phyloP scores from a whole-genome alignment of 1,284 basidiomycete genomes.

The Leccinum pachyderme region DNA sequence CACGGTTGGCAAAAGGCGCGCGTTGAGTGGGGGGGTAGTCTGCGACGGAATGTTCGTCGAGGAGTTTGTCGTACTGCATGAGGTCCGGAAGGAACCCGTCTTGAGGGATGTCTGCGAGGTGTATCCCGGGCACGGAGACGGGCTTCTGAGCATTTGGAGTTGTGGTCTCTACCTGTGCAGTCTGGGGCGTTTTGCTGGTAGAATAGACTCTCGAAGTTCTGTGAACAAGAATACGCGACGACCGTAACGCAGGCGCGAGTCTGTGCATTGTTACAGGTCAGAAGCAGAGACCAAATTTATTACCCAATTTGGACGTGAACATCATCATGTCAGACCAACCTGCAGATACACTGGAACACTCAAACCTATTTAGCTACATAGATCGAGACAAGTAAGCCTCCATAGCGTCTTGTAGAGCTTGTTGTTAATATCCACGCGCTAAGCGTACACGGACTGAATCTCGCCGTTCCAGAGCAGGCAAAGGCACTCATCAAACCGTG shows the following conservation, averaged over 20 bases:
- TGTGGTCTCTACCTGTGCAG: constrained; percentile 6
- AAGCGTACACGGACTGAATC: constrained; percentile 78
- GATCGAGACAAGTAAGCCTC: constrained; percentile 65
- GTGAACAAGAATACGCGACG: neutral
- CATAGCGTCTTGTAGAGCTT: neutral
- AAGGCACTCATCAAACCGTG: constrained; percentile 75
- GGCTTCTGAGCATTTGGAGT: neutral
- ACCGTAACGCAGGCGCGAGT: constrained; percentile 11
- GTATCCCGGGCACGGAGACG: constrained; percentile 14
- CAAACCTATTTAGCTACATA: constrained; percentile 62
- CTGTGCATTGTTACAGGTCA: neutral
- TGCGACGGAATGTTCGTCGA: constrained; percentile 56
- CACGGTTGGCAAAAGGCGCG: constrained; percentile 52
- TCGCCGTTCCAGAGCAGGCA: constrained; percentile 73
- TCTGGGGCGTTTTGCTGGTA: constrained; percentile 4
- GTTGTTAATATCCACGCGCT: constrained; percentile 19
- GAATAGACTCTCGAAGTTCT: constrained; percentile 17
- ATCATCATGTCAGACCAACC: constrained; percentile 16
- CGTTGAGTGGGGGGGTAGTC: constrained; percentile 51
- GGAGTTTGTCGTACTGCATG: constrained; percentile 54
- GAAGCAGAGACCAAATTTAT: constrained; percentile 7
- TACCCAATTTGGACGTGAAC: constrained; percentile 15
- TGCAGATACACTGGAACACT: constrained; percentile 44
- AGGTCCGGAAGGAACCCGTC: constrained; percentile 50
- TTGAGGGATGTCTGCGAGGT: constrained; percentile 24